Percentiles rank a stretch among this genome's conserved stretches.
These are phyloP conservation scores for Pseudocohnilembus persalinus DNA, from an alignment of 169 alveolate genomes.

Conservation along the genomic window DNA sequence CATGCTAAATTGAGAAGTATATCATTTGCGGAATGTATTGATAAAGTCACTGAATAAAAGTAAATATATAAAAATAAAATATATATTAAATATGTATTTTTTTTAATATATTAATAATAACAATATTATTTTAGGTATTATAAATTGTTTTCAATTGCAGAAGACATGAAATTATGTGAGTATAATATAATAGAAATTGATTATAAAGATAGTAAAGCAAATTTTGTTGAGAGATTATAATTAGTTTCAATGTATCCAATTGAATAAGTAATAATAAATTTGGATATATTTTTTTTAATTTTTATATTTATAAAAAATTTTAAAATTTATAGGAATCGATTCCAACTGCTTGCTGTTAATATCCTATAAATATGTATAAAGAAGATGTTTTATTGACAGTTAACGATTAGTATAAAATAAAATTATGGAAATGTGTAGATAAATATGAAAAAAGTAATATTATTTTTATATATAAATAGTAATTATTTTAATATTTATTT, in stretches of 20 bases:
- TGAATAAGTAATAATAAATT: conserved; percentile 1
- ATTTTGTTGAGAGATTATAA: conserved; percentile 35
- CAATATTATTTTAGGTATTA: too few relatives aligned
- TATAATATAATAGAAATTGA: conserved; percentile 69
- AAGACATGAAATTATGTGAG: conserved; percentile 78
- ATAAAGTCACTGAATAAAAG: conserved; percentile 59
- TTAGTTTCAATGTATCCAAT: conserved; percentile 25
- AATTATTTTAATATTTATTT: too few relatives aligned
- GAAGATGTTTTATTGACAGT: conserved; percentile 80
- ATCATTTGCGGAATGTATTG: conserved; percentile 72
- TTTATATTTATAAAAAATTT: background rate
- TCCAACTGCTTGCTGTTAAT: conserved; percentile 84
- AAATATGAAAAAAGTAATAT: conserved; percentile 45
- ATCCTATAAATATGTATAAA: conserved; percentile 75
- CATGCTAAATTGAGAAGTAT: conserved; percentile 60
- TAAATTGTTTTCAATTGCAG: conserved; percentile 80
- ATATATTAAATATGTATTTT: too few relatives aligned
- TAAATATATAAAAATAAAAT: too few relatives aligned
- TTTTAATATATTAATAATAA: too few relatives aligned
- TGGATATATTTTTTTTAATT: too few relatives aligned
- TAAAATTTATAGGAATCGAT: conserved; percentile 78
- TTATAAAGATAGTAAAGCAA: conserved; percentile 15
- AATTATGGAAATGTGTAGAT: conserved; percentile 76
- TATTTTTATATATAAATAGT: conserved; percentile 30
- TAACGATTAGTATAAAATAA: conserved; percentile 82